Base-by-base conservation (phyloP, 345 rosid species). In the Gossypium raimondii region DNA sequence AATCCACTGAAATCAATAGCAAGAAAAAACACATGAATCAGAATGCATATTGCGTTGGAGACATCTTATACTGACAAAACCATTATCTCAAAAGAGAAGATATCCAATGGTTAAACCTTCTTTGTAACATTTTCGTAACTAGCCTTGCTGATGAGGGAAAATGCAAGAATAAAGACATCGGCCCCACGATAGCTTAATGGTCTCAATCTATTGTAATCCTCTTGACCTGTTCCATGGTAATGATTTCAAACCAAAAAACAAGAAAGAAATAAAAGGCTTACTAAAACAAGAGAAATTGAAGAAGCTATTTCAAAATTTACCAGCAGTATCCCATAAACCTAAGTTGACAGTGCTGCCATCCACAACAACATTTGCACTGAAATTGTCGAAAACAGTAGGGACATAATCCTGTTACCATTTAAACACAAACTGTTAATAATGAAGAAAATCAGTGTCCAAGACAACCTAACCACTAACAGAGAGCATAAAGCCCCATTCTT, bases 241-340 rank as follows among this genome's bases (percentile, higher is more conserved):
- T n/a, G 12, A 67, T 41, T 27, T 56, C 75, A 82, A 75, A 67
- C 18, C 53, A 45, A 60, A 34, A 20, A 57, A 51, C 53, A 71
- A 53, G 27, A 45, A 50, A 52, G 11, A 44, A 41, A 50, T 72
- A 24, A 9, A n/a, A 70, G 41, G 41, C 6, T 12, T 48, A 79
- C 3, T 43, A 68, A 16, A 1, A 34, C 22, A 65, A 43, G 44
- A 27, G 64, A 24, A 56, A 68, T 6, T 24, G 9, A 22, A 43
- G 2, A n/a, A 9, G 20, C 55, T 17, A 56, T 4, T 64, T 51
- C 38, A 77, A 82, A 81, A 58, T 34, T 87, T 85, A 92, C 98
- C 98, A 8, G 98, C 98, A 70, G 98, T 91, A 78, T 94, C 98
- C 98, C 98, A 92, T 75, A 92, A 85, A 41, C 97, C 98, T 67